Evolutionary conservation across 2,329 filamentous ascomycete genomes (phyloP).

Genomic region (Orbilia brochopaga): DNA sequence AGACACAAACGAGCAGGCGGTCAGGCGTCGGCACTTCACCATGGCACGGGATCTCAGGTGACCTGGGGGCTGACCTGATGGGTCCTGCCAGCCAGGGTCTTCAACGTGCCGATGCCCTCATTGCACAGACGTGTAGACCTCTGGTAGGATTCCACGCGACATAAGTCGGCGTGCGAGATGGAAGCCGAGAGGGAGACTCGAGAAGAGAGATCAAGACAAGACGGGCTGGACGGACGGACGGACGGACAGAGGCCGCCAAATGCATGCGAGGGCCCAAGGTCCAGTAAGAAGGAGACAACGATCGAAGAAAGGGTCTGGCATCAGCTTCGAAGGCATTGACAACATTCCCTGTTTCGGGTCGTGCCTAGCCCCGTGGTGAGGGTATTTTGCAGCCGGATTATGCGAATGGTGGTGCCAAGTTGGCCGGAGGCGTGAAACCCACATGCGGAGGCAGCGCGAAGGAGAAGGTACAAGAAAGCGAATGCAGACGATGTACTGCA

Average conservation of each 20-base stretch:
- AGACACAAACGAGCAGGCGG: no score
- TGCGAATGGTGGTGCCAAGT: constrained; percentile 17
- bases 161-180: background rate
- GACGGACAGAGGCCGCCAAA: no score
- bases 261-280: no score
- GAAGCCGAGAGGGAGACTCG: background rate
- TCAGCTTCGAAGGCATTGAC: constrained; percentile 1
- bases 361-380: background rate
- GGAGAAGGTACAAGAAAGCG: constrained; percentile 25
- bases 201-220: background rate
- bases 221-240: no score
- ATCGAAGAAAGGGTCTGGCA: background rate
- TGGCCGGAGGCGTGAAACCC: constrained; percentile 13
- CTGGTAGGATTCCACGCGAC: no score
- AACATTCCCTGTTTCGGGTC: background rate
- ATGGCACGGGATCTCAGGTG: no score
- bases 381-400: constrained; percentile 12
- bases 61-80: no score
- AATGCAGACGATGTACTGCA: no score
- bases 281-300: background rate
- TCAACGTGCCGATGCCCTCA: no score
- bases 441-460: constrained; percentile 6
- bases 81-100: no score
- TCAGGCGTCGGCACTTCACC: no score
- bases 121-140: no score